Conservation (phyloP, 352 stramenopile species). For the Albugo laibachii region DNA sequence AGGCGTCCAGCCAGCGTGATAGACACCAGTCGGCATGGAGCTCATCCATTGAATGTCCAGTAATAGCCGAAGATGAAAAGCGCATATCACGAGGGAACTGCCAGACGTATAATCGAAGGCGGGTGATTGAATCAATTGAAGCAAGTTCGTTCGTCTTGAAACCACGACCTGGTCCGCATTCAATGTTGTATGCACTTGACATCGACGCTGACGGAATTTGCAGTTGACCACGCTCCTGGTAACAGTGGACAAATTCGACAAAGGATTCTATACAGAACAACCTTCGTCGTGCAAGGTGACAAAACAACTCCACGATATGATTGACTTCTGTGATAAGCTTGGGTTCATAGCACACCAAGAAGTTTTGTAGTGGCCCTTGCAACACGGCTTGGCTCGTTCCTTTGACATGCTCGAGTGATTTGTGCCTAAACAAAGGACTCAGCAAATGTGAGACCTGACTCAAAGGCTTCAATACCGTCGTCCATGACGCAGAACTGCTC, state of each 20-base stretch:
- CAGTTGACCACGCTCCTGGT: conserved; percentile 16
- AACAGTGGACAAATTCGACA: conserved; percentile 41
- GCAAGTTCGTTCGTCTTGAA: conserved; percentile 69
- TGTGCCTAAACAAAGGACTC: conserved; percentile 14
- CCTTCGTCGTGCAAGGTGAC: conserved; percentile 43
- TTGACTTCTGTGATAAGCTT: conserved; percentile 58
- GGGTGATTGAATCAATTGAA: conserved; percentile 15
- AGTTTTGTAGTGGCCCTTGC: conserved; percentile 49
- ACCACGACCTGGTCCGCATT: conserved; percentile 56
- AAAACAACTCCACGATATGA: conserved; percentile 66
- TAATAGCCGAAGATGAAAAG: conserved; percentile 28
- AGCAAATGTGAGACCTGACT: neutral
- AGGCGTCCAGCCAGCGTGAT: conserved; percentile 61
- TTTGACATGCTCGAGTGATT: conserved; percentile 17
- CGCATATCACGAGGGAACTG: conserved; percentile 54
- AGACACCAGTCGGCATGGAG: conserved; percentile 38
- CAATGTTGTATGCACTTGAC: conserved; percentile 70
- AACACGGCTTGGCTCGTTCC: conserved; percentile 43
- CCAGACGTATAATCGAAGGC: conserved; percentile 66
- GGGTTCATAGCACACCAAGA: conserved; percentile 54
- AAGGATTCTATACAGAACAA: conserved; percentile 59
- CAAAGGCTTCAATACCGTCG: conserved; percentile 23
- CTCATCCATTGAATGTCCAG: conserved; percentile 37
- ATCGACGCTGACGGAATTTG: conserved; percentile 21
- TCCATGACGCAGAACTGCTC: conserved; percentile 27